Base-by-base conservation (phyloP, 345 rosid species). In the Brassica cretica region DNA sequence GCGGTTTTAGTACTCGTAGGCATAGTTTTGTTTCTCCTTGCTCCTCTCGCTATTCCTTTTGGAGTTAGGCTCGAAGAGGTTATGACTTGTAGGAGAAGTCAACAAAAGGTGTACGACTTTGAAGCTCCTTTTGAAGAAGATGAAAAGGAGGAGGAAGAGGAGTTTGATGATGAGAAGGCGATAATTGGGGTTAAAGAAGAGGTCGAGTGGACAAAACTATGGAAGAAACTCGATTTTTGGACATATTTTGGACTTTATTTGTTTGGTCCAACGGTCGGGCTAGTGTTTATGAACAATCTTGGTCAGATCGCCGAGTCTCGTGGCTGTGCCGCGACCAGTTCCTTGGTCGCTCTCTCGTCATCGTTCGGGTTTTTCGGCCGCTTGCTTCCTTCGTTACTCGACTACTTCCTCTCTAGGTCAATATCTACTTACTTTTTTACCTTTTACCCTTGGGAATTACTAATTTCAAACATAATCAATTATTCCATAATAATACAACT, bases 291-390 rank as follows among this genome's bases (percentile, higher is more conserved):
- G 69, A 92, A 94, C 76, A 94, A 94, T 78, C 85, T 94, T 83
- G 98, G 98, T 76, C 98, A 94, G 82, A 88, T 92, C 37, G 86
- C 97, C 0, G 97, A 94, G 82, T 94, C 98, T 75, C 87, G 97
- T 0, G 88, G 95, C 11, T 84, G 71, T 32, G 49, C 84, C 0
- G 82, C 46, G 2, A 85, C 88, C 1, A 72, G 87, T 16, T 79
- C 89, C 12, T 85, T 94, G 11, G 98, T 94, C 61, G 83, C 97
- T 3, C 72, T 94, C 76, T 87, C 97, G 5, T 91, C 98, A 1
- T 87, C 98, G 0, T 94, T 91, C 6, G 86, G 92, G 1, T 94
- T 94, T 85, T 92, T 94, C 67, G 98, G 98, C 25, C 98, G 98
- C 49, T 88, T 94, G 77, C 18, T 91, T 14, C 98, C 98, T 5